These are phyloP conservation scores for Nitzschia putrida DNA, from an alignment of 108 stramenopile species.

Conservation along the genomic window DNA sequence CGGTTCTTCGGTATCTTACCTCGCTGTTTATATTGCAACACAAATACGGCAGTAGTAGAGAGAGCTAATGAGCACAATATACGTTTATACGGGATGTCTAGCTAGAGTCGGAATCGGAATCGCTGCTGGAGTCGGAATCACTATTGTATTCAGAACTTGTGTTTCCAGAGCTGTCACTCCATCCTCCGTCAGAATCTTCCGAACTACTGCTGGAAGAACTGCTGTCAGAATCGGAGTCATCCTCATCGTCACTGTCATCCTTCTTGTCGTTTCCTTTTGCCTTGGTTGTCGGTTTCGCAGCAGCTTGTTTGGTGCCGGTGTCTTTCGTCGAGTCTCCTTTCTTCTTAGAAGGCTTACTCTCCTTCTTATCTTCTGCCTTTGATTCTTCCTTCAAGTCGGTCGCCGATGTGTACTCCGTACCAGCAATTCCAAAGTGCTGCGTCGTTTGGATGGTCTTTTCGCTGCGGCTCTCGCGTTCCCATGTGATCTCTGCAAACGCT, in stretches of 20 bases:
- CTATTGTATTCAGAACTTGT: conserved; percentile 15
- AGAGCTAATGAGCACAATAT: too few relatives aligned
- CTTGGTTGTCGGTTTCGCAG: background rate
- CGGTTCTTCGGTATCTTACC: too few relatives aligned
- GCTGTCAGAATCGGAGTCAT: conserved; percentile 2
- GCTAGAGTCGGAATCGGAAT: background rate
- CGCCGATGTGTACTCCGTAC: conserved; percentile 10
- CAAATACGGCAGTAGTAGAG: too few relatives aligned
- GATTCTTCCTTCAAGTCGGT: background rate
- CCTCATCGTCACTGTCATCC: conserved; percentile 3
- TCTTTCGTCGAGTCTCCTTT: background rate
- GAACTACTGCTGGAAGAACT: background rate
- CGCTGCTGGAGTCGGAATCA: background rate
- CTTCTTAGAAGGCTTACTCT: background rate
- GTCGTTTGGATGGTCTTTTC: conserved; percentile 14
- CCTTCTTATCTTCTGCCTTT: conserved; percentile 1
- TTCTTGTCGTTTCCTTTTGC: background rate
- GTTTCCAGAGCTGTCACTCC: conserved; percentile 20
- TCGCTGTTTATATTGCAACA: too few relatives aligned
- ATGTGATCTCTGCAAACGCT: conserved; percentile 19
- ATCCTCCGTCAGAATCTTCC: conserved; percentile 2
- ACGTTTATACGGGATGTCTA: too few relatives aligned
- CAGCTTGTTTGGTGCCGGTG: background rate
- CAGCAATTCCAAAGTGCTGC: conserved; percentile 13
- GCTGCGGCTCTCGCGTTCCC: conserved; percentile 23